phyloP scores from a whole-genome alignment of 78 protist genomes.

The Bodo saltans region DNA sequence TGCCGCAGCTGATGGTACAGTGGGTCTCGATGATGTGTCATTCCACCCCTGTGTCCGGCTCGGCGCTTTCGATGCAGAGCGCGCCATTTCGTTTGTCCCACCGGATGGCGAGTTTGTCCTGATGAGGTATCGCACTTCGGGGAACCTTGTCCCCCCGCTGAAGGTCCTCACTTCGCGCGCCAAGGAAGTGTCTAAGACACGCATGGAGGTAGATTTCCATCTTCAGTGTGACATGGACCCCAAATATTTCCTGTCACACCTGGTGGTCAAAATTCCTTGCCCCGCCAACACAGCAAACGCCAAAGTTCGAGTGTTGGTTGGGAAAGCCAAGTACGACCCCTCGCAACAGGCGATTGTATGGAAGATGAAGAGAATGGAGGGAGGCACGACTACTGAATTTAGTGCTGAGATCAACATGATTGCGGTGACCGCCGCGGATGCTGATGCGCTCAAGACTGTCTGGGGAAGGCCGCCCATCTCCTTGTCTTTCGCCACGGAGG shows the following conservation, averaged over 20 bases:
- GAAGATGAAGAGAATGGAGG: slow-evolving; percentile 50
- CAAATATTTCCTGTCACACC: neutral
- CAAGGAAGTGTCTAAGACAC: slow-evolving; percentile 78
- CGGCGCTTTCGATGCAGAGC: slow-evolving; percentile 81
- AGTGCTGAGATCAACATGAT: slow-evolving; percentile 80
- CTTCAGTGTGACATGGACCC: neutral
- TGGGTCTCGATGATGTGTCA: slow-evolving; percentile 88
- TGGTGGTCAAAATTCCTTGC: slow-evolving; percentile 71
- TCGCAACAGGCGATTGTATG: slow-evolving; percentile 74
- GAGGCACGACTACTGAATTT: slow-evolving; percentile 36
- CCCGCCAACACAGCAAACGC: slow-evolving; percentile 88
- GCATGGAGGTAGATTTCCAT: slow-evolving; percentile 66
- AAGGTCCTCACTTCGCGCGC: slow-evolving; percentile 73
- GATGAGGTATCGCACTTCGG: slow-evolving; percentile 94
- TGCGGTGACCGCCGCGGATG: slow-evolving; percentile 46
- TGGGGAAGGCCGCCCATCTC: slow-evolving; percentile 92
- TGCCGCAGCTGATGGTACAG: too few relatives aligned
- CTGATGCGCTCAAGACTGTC: too few relatives aligned
- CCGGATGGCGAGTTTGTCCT: slow-evolving; percentile 98
- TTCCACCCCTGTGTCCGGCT: slow-evolving; percentile 97
- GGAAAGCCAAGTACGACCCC: slow-evolving; percentile 89
- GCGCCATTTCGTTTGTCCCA: slow-evolving; percentile 91
- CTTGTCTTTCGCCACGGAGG: slow-evolving; percentile 85
- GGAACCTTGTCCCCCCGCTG: slow-evolving; percentile 86
- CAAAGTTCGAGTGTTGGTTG: slow-evolving; percentile 55